Base-by-base conservation (phyloP, 345 rosid species). In the Boechera retrofracta region DNA sequence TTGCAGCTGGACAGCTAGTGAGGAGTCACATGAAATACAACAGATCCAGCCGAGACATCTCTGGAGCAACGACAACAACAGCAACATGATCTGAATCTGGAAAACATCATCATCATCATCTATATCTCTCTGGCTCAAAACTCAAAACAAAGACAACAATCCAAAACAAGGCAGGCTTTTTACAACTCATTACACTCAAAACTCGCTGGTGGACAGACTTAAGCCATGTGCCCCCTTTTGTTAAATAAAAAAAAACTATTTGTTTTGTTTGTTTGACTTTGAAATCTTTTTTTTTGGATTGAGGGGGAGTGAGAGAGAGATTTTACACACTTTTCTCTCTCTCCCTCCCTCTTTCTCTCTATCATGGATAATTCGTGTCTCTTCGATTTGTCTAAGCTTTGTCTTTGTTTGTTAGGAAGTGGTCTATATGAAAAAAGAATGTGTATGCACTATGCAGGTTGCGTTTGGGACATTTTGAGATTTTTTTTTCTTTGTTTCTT, bases 1-100 rank as follows among this genome's bases (percentile, higher is more conserved):
- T 92, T 26, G 89, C 97, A 65, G 96, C 93, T 12, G 97, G 97
- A 71, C 97, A 92, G 74, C 91, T 92, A 1, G 93, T 92, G 66
- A 79, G 35, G 64, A 92, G 97, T 79, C 97, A 92, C 89, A 86
- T 92, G 97, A 92, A 87, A 73, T 92, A 92, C 84, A 92, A 92
- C 82, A 81, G 97, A 80, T 92, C 97, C 78, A 89, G 86, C 90
- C 77, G 73, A 71, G 95, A 91, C 60, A 51, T 91, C 1, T 67
- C 90, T 69, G 74, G 80, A 51, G 72, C 77, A 60, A 52, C 81
- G 41, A 77, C 81, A 49, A 35, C 72, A 5, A 71, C 76, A 71
- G 31, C 74, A 49, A 7, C 26, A 42, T 42, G 47, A 42, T 42
- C 29, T 28, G 29, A 28, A 28, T 28, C 29, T 28, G 29, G 29